A percentile compares a stretch with the other conserved stretches of the same genome.
Evolutionary conservation across 1,139 yeast genomes (phyloP).

Genomic region (Sugiyamaella xylanicola): DNA sequence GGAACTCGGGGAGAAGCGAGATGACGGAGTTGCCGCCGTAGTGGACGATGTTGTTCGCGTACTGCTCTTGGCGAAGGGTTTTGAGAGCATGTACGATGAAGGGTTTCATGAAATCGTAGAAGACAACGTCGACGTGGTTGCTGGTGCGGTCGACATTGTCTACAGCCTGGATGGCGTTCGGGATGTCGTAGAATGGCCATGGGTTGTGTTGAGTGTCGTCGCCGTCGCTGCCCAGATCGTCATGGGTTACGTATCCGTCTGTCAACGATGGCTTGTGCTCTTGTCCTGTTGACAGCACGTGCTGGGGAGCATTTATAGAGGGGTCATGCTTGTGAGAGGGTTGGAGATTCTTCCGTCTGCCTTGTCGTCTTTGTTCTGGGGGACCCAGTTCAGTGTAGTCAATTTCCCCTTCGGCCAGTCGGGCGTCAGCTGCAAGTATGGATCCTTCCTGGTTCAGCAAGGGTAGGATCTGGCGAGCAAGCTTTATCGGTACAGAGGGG

Average conservation of each 20-base stretch:
- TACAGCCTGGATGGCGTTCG: constrained; percentile 70
- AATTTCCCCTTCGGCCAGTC: constrained; percentile 15
- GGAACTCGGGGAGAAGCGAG: constrained; percentile 44
- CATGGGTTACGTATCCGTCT: constrained; percentile 77
- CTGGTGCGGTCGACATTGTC: constrained; percentile 38
- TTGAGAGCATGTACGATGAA: constrained; percentile 62
- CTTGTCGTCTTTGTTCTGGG: constrained; percentile 23
- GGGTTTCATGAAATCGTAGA: constrained; percentile 71
- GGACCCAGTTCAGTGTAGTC: constrained; percentile 32
- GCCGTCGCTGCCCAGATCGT: constrained; percentile 82
- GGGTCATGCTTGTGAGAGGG: too few species aligned
- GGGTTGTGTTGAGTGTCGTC: constrained; percentile 84
- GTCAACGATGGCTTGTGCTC: background rate
- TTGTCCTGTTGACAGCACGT: constrained; percentile 1
- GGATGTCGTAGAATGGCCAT: constrained; percentile 60
- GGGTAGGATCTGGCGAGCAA: constrained; percentile 53
- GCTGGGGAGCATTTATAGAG: too few species aligned
- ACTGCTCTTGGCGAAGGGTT: constrained; percentile 25
- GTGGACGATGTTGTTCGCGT: constrained; percentile 34
- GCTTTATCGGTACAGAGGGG: constrained; percentile 51
- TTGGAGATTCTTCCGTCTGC: background rate
- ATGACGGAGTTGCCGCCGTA: constrained; percentile 59
- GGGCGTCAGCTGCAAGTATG: constrained; percentile 39
- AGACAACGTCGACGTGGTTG: constrained; percentile 65
- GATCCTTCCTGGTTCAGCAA: constrained; percentile 55